These are phyloP conservation scores for Ogataea methanolica DNA, from an alignment of 805 yeast species.

Conservation along the genomic window DNA sequence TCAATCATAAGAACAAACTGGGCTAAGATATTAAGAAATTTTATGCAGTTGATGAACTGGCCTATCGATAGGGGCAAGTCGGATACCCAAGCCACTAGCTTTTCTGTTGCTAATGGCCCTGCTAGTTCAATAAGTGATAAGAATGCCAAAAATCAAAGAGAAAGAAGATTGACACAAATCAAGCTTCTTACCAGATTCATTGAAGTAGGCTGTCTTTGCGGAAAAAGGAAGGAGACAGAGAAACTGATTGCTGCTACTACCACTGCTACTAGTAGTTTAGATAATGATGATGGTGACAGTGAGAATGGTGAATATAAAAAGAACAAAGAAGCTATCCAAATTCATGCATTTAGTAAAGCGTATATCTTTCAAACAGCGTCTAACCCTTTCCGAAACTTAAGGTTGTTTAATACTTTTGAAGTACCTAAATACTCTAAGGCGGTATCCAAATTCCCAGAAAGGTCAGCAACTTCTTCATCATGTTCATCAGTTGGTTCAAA, in stretches of 20 bases:
- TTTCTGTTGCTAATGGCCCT: constrained; percentile 21
- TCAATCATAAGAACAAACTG: constrained; percentile 60
- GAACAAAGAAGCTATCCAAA: constrained; percentile 13
- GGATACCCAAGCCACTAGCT: constrained; percentile 18
- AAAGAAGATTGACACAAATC: constrained; percentile 35
- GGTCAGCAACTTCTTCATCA: neutral
- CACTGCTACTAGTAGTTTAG: neutral
- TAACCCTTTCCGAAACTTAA: constrained; percentile 60
- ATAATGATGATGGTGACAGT: neutral
- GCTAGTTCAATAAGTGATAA: constrained; percentile 15
- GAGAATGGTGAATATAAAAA: neutral
- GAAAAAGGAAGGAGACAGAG: constrained; percentile 5
- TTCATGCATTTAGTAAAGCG: constrained; percentile 45
- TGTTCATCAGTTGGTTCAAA: constrained; percentile 4
- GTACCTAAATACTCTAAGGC: constrained; percentile 3
- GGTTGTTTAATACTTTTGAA: constrained; percentile 45
- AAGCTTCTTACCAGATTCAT: constrained; percentile 30
- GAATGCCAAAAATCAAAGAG: constrained; percentile 29
- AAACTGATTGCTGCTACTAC: neutral
- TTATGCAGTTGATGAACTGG: constrained; percentile 76
- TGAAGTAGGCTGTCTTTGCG: constrained; percentile 20
- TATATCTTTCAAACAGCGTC: constrained; percentile 55
- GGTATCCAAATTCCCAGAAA: neutral
- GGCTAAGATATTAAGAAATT: constrained; percentile 62
- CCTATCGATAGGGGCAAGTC: constrained; percentile 33